Base-by-base conservation (phyloP, 345 rosid genomes). In the Gossypium rotundifolium region DNA sequence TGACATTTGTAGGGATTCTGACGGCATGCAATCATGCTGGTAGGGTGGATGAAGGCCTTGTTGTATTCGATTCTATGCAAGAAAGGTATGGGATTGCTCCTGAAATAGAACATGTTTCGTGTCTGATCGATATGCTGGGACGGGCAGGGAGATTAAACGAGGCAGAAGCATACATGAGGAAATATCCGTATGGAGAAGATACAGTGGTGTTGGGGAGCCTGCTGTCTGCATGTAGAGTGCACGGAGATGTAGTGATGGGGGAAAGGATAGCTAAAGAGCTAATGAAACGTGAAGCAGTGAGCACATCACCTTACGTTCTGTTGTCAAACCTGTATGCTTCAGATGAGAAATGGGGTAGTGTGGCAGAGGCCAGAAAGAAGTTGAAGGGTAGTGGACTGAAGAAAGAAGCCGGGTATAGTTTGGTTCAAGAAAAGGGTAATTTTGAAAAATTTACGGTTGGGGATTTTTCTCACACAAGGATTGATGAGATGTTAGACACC, bases 1-100 rank as follows among this genome's bases (percentile, higher is more conserved):
- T 88, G 20, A 90, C 92, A 27, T 87, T 87, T 75, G 59, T 82
- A n/a, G 89, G 86, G 42, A 77, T 90, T 59, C 65, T 90, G 72
- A 73, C 78, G 9, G 95, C 92, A 72, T 90, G 89, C 84, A 87
- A 84, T 78, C 95, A 85, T 71, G 79, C 88, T 9, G 94, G 91
- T 38, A 76, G 85, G 25, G 87, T 85, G 62, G 86, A 87, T 9
- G 78, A 87, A 79, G 94, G 95, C 52, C 9, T 72, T 70, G 71
- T 54, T 38, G 33, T 77, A 59, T 86, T 88, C 70, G 72, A 80
- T 71, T 81, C 82, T 14, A 88, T 87, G 89, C 77, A 81, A 76
- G 81, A 81, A 71, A 75, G 72, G 13, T 85, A 81, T 20, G 80
- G 85, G 46, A 82, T 90, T 71, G 59, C 81, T 57, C 88, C 92